Evolutionary conservation across 2,329 filamentous ascomycete species (phyloP), one percentile per base, ranked within the genome.

Genomic region (Xylaria sp.): DNA sequence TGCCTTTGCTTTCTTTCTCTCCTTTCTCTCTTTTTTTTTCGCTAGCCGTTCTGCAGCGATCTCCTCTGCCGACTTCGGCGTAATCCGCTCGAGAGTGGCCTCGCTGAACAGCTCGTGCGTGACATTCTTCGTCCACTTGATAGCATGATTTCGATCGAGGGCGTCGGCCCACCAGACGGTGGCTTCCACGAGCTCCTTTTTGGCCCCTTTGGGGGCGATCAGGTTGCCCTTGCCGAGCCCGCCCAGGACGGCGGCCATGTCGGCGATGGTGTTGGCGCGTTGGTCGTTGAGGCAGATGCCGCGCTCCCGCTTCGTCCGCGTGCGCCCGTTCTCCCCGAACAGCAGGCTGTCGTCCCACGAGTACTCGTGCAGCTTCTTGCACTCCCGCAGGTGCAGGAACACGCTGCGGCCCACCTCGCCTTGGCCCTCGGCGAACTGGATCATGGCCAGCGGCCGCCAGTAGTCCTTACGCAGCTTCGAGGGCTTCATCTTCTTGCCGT

Each of bases 401-500:
- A 88, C 86, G 60, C 84, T 86, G 35, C 86, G 86, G 27, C 90
- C 90, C 16, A 89, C 81, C 29, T 81, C 76, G 67, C 85, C 86
- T 47, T 82, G 79, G 51, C 85, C 86, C 53, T 79, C 69, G 51
- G 84, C 84, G 76, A 92, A 89, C 75, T 85, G 81, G 69, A 92
- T 86, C 70, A 85, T 80, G 60, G 88, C 88, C 74, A 91, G 81
- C 6, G 87, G 87, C 40, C 82, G 81, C 90, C 90, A 92, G 80
- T 89, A 87, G 81, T 92, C 90, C 79, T 89, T 90, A 67, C 90
- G 88, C 47, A 92, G 81, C 74, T 87, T 88, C 63, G 85, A 78
- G 1, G 89, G 89, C 72, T 87, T 86, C 55, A 87, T 84, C 80
- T 92, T 91, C 78, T 91, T 92, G 79, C 89, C 90, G 71, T 89